phyloP scores from a whole-genome alignment of 106 monocot species.

The Cymbidium sinense region DNA sequence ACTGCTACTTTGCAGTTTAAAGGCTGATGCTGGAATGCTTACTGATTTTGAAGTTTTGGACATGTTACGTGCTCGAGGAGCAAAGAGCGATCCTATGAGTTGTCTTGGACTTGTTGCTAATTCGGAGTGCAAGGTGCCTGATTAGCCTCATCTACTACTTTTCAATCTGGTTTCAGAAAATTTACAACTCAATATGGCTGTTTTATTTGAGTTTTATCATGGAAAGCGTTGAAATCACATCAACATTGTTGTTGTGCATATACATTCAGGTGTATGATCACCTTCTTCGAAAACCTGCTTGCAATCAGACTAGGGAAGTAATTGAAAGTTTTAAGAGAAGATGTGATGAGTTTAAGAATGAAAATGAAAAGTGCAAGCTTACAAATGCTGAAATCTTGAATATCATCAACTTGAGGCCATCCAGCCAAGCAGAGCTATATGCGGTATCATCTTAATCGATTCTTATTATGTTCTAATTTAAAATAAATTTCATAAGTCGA shows the following conservation, averaged over 20 bases:
- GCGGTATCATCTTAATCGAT: conserved; percentile 10
- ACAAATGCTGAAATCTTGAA: conserved; percentile 62
- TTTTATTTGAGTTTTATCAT: not conserved
- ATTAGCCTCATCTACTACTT: not conserved
- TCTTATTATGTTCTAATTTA: not conserved
- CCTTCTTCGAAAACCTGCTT: conserved; percentile 51
- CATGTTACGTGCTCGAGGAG: conserved; percentile 64
- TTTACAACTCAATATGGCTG: not conserved
- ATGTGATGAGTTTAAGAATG: conserved; percentile 48
- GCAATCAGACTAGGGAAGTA: conserved; percentile 58
- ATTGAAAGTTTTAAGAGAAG: conserved; percentile 49
- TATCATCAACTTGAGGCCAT: conserved; percentile 74
- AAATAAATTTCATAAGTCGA: not conserved
- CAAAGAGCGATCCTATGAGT: conserved; percentile 63
- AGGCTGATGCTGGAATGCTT: conserved; percentile 53
- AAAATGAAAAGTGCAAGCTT: conserved; percentile 50
- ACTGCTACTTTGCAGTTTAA: conserved; percentile 4
- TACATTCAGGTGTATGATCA: conserved; percentile 62
- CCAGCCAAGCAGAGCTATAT: conserved; percentile 37
- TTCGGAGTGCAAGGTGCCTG: conserved; percentile 81
- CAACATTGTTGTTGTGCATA: not conserved
- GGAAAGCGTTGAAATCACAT: conserved; percentile 2
- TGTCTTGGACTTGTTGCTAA: conserved; percentile 62
- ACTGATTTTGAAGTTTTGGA: conserved; percentile 87
- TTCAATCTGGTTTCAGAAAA: not conserved